These are phyloP conservation scores for Akanthomyces muscarius DNA, from an alignment of 2,329 filamentous ascomycete genomes.

Conservation along the genomic window DNA sequence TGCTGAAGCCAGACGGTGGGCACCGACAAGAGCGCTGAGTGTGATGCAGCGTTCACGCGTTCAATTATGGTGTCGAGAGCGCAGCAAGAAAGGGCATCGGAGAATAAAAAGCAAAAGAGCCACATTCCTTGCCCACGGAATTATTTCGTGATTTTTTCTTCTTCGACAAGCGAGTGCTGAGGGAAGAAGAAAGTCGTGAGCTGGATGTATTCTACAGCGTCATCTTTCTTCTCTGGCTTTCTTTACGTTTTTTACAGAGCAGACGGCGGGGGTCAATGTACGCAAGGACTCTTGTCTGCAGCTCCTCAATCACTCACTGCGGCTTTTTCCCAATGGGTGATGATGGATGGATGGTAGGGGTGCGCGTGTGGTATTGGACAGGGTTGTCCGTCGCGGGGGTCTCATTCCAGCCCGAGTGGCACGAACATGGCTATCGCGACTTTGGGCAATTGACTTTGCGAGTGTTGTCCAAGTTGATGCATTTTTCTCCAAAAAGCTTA, in stretches of 20 bases:
- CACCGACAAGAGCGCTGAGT: neutral
- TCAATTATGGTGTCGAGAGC: neutral
- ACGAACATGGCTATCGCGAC: neutral
- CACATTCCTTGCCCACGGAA: neutral
- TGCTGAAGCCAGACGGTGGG: neutral
- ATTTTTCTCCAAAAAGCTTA: neutral
- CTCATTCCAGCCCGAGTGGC: neutral
- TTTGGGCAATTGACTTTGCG: neutral
- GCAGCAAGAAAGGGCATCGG: neutral
- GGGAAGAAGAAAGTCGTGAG: neutral
- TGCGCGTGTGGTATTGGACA: neutral
- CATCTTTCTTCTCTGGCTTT: neutral
- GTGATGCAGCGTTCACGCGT: neutral
- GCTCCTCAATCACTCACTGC: neutral
- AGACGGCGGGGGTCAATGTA: neutral
- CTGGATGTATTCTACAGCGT: neutral
- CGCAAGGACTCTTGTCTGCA: neutral
- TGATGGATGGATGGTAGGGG: neutral
- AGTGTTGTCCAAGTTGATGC: neutral
- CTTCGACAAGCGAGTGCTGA: constrained; percentile 1
- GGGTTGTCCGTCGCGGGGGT: constrained; percentile 1
- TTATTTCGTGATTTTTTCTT: neutral
- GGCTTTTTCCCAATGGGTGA: neutral
- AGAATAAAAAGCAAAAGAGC: neutral
- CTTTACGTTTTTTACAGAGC: too few species aligned